Percentiles rank a stretch among this genome's conserved stretches.
These are phyloP conservation scores for Sequoia sempervirens DNA, from an alignment of 75 land plant species.

Conservation along the genomic window DNA sequence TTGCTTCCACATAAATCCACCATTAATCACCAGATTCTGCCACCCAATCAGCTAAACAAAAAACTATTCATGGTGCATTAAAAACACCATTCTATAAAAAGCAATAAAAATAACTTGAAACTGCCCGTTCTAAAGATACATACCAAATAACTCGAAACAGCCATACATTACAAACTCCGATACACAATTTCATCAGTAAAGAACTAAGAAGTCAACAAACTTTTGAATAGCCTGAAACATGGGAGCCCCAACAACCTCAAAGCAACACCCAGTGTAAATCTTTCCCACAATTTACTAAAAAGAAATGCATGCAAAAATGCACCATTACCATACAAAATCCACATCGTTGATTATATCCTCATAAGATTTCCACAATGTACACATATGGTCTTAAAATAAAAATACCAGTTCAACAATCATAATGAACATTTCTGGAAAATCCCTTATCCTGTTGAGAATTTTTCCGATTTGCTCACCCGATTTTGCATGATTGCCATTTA, in stretches of 20 bases:
- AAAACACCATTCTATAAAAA: background rate
- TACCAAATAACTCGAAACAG: background rate
- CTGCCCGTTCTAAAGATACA: background rate
- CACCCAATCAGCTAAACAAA: too few species aligned
- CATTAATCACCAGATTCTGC: background rate
- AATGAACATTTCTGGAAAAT: background rate
- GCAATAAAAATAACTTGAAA: background rate
- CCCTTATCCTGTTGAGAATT: background rate
- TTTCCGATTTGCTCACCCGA: background rate
- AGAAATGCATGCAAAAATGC: background rate
- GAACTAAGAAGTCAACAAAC: background rate
- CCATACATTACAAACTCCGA: background rate
- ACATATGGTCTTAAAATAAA: background rate
- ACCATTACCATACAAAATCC: background rate
- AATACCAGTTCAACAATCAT: background rate
- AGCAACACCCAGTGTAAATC: background rate
- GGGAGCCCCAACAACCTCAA: background rate
- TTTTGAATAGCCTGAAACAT: background rate
- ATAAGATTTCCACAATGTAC: background rate
- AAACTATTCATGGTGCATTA: background rate
- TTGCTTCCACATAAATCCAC: background rate
- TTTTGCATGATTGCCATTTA: background rate
- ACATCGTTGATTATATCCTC: background rate
- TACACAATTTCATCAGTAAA: background rate
- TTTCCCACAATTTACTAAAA: background rate